Base-by-base conservation (phyloP, 768 basidiomycete species). In the Mycena filopes region DNA sequence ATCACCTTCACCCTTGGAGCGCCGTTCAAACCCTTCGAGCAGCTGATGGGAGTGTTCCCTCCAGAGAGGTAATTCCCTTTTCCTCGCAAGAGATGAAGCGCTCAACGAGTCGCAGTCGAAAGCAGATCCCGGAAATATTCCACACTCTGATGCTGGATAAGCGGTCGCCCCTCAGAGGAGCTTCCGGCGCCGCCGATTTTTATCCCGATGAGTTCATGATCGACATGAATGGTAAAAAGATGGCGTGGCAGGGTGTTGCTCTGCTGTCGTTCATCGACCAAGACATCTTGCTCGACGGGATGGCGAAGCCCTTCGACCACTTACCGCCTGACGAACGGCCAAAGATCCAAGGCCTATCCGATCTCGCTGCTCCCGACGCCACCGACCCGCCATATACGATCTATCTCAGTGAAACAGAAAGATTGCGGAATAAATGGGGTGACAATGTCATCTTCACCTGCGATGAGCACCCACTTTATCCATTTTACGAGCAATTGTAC, bases 211-310 rank as follows among this genome's bases (percentile, higher is more conserved):
- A 84, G 7, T 99, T 99, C 76, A 89, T 96, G 71, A 91, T 99
- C 73, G 98, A 99, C 77, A 99, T 99, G 98, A 99, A 99, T 73
- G 98, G 98, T 63, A 99, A 99, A 81, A 94, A 93, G 79, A 98
- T 99, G 96, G 85, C 93, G 9, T 99, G 98, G 98, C 97, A 99
- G 77, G 98, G 98, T 57, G 95, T 99, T 60, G 96, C 98, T 0
- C 82, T 99, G 11, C 82, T 99, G 23, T 96, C 98, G 0, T 99
- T 99, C 82, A 99, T 99, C 67, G 94, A 99, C 73, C 84, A 90
- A 75, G 85, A 84, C 59, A 87, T 96, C 36, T 79, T 99, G 26
- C 80, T 99, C 57, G 89, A 87, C 36, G 94, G 96, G 4, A 95
- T 99, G 91, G 86, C 82, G 31, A 69, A 63, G 25, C 68, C 68